Base-by-base conservation (phyloP, 2,329 filamentous ascomycete genomes). In the Claviceps pusilla region DNA sequence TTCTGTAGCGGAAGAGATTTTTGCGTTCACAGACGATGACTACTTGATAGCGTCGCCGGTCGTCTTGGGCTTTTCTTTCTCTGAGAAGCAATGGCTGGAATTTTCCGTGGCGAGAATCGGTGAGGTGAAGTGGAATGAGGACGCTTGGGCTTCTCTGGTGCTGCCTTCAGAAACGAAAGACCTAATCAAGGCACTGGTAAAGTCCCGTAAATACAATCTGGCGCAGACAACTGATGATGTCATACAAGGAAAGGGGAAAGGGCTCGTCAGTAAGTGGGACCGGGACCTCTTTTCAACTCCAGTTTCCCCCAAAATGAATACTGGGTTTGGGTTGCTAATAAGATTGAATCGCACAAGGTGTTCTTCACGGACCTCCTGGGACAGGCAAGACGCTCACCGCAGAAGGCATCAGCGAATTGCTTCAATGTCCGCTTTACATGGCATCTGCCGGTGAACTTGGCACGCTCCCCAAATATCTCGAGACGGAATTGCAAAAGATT, bases 351-450 rank as follows among this genome's bases (percentile, higher is more conserved):
- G 6, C 42, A 3, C 19, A 16, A 72, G 75, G 77, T 43, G 86
- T 95, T 1, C 77, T 95, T 0, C 88, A 94, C 60, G 88, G 89
- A 3, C 86, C 87, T 4, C 89, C 89, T 0, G 89, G 89, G 19
- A 91, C 89, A 0, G 89, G 89, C 51, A 95, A 95, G 71, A 94
- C 89, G 0, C 75, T 95, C 6, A 95, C 89, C 0, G 89, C 87
- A 1, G 88, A 95, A 65, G 86, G 85, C 11, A 91, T 95, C 57
- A 87, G 86, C 10, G 89, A 94, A 64, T 76, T 90, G 12, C 80
- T 94, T 53, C 83, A 84, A 63, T 86, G 86, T 53, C 89, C 89
- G 0, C 71, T 95, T 0, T 94, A 94, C 67, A 87, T 87, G 75
- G 86, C 88, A 31, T 87, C 83, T 3, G 86, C 86, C 0, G 88